phyloP scores from a whole-genome alignment of 305 asterid species.

The Plantago coronopus region DNA sequence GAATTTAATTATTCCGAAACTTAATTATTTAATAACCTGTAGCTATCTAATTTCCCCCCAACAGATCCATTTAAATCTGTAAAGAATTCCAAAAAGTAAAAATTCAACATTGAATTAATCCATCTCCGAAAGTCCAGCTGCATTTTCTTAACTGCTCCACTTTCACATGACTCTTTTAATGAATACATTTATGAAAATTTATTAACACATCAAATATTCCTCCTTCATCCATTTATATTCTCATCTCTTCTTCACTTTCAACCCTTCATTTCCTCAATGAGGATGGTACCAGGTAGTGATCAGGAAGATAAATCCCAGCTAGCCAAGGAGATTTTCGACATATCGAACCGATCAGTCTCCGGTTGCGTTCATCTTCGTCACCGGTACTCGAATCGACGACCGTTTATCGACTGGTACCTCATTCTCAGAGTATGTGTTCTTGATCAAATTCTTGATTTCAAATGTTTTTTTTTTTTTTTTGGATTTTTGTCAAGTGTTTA shows the following conservation, averaged over 20 bases:
- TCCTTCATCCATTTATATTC: slow-evolving; percentile 25
- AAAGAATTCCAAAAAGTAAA: slow-evolving; percentile 8
- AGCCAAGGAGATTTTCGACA: slow-evolving; percentile 43
- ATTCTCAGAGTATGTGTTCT: slow-evolving; percentile 48
- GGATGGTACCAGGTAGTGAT: slow-evolving; percentile 18
- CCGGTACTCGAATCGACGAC: slow-evolving; percentile 18
- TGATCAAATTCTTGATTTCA: slow-evolving; percentile 12
- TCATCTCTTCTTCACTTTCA: slow-evolving; percentile 17
- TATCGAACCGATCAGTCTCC: slow-evolving; percentile 35
- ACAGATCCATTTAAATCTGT: slow-evolving; percentile 29
- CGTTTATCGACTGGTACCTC: slow-evolving; percentile 61
- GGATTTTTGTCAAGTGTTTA: not conserved
- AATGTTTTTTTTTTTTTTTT: not conserved
- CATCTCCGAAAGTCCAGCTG: slow-evolving; percentile 37
- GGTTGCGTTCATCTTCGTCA: slow-evolving; percentile 37
- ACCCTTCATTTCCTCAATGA: slow-evolving; percentile 23
- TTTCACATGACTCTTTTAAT: slow-evolving; percentile 33
- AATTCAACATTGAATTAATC: slow-evolving; percentile 7
- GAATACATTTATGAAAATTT: slow-evolving; percentile 30
- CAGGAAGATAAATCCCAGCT: slow-evolving; percentile 43
- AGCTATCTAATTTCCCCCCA: slow-evolving; percentile 21
- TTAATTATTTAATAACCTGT: too few species aligned
- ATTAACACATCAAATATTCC: slow-evolving; percentile 8
- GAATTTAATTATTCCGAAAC: too few species aligned
- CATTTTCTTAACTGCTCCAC: slow-evolving; percentile 62